phyloP scores from a whole-genome alignment of 345 rosid species.

The Gossypium thurberi region DNA sequence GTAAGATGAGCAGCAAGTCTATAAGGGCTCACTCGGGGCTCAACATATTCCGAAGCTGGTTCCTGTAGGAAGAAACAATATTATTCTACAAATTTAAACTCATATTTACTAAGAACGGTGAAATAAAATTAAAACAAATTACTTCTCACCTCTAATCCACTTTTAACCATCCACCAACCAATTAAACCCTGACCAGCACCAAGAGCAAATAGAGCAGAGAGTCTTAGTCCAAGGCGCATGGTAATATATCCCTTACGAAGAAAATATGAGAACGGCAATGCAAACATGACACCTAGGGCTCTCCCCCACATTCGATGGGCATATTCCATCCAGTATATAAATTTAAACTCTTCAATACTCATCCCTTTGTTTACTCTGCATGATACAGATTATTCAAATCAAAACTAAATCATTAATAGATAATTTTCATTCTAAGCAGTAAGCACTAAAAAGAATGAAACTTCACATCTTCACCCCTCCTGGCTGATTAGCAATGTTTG shows the following conservation, averaged over 20 bases:
- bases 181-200: conserved; percentile 98
- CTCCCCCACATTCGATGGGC: conserved; percentile 99
- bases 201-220: conserved; percentile 77
- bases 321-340: conserved; percentile 97
- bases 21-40: conserved; percentile 93
- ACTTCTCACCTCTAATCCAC: conserved; percentile 80
- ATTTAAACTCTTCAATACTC: conserved; percentile 86
- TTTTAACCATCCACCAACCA: conserved; percentile 99
- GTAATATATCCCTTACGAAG: conserved; percentile 85
- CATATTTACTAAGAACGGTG: not conserved
- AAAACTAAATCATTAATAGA: not conserved
- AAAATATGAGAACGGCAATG: conserved; percentile 92
- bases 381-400: not conserved
- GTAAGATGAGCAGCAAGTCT: conserved; percentile 95
- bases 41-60: conserved; percentile 75
- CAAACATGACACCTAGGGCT: conserved; percentile 91
- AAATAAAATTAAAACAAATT: not conserved
- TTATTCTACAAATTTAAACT: not conserved
- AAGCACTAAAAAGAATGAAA: not conserved
- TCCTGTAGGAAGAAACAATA: conserved; percentile 44
- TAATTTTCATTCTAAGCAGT: not conserved
- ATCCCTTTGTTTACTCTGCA: conserved; percentile 87
- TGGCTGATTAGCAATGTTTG: not conserved
- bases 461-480: too few species aligned
- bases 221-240: conserved; percentile 64